A percentile compares a stretch with the other conserved stretches of the same genome.
Evolutionary conservation across 306 rosid genomes (phyloP).

Genomic region (Prunus mongolica): DNA sequence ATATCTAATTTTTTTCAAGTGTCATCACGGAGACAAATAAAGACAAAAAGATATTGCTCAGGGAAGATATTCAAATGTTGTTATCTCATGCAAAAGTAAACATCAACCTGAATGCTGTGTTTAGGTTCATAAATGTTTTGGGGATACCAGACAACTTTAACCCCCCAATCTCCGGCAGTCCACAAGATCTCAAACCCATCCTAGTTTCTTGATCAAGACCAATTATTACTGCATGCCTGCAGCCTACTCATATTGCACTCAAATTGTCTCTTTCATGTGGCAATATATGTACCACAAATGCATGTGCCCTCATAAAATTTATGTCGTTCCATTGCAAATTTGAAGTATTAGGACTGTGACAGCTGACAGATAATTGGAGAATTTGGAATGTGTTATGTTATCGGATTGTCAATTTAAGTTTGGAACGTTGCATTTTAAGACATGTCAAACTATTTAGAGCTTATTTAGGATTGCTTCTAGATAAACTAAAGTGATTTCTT

Average conservation of each 20-base stretch:
- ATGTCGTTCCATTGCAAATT: neutral
- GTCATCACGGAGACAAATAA: constrained; percentile 1
- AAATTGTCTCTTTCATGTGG: no score
- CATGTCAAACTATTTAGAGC: neutral
- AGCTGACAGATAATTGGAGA: neutral
- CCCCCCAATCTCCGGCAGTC: constrained; percentile 16
- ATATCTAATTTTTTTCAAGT: neutral
- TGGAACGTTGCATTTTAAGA: neutral
- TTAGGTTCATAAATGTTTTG: neutral
- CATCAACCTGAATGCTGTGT: constrained; percentile 14
- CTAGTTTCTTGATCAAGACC: neutral
- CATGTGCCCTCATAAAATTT: neutral
- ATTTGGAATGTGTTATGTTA: neutral
- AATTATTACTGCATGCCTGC: neutral
- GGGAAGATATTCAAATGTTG: constrained; percentile 1
- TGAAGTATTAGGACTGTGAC: neutral
- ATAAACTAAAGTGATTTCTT: no score
- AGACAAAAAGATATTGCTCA: constrained; percentile 2
- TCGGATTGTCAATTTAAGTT: neutral
- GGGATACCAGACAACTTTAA: neutral
- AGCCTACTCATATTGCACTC: no score
- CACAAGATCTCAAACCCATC: constrained; percentile 5
- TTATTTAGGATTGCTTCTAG: no score
- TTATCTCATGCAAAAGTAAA: constrained; percentile 18
- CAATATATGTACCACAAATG: no score